A percentile compares a stretch with the other conserved stretches of the same genome.
Evolutionary conservation across 306 rosid genomes (phyloP).

Genomic region (Glycine tomentella): DNA sequence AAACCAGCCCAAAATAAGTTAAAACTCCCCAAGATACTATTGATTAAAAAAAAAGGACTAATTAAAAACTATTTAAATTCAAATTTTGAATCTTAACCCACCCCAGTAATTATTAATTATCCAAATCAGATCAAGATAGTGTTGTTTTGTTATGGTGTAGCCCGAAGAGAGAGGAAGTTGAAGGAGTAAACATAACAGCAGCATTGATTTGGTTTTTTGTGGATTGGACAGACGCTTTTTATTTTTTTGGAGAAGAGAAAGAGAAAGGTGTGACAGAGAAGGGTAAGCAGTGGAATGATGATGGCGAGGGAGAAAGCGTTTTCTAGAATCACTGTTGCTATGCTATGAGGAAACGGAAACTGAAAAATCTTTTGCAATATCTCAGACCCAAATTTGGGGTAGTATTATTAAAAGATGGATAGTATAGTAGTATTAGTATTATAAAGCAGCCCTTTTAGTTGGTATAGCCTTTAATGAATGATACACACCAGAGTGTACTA

Average conservation of each 20-base stretch:
- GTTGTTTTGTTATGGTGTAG: background rate
- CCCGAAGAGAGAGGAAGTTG: constrained; percentile 37
- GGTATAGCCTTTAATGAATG: constrained; percentile 43
- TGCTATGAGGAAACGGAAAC: constrained; percentile 46
- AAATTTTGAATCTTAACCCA: constrained; percentile 49
- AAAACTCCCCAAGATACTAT: too few species aligned
- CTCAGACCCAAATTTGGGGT: constrained; percentile 49
- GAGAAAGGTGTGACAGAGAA: constrained; percentile 29
- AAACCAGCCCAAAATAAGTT: too few species aligned
- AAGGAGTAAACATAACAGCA: background rate
- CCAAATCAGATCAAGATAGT: constrained; percentile 37
- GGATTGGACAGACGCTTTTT: background rate
- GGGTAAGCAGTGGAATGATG: constrained; percentile 50
- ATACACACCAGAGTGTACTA: constrained; percentile 40
- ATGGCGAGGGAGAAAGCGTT: constrained; percentile 44
- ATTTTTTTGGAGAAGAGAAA: background rate
- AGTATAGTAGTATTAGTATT: background rate
- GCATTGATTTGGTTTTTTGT: background rate
- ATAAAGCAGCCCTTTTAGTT: constrained; percentile 55
- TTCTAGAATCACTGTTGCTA: constrained; percentile 40
- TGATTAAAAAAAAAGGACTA: too few species aligned
- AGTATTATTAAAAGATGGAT: constrained; percentile 52
- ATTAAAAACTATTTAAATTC: constrained; percentile 1
- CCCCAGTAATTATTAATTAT: background rate
- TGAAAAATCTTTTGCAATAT: constrained; percentile 43